Conservation (phyloP, 208 protist species). For the Herpetomonas tarakana region DNA sequence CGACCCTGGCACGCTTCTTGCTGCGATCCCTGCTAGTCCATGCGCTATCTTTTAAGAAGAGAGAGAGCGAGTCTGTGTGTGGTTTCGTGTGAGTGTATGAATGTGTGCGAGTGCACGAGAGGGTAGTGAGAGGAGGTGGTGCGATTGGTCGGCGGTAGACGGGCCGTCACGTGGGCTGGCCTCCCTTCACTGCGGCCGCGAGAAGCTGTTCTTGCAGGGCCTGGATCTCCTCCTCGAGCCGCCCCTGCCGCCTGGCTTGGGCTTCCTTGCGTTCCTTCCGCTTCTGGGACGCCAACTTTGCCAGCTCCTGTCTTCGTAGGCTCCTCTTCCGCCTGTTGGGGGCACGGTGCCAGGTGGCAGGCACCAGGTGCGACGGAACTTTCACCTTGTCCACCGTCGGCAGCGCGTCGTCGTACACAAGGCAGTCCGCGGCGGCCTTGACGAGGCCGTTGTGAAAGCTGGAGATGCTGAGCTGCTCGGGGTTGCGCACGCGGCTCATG, state of each 20-base stretch:
- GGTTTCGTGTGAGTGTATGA: constrained; percentile 1
- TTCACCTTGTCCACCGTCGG: constrained; percentile 37
- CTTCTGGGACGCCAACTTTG: too few relatives aligned
- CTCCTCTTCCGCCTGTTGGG: constrained; percentile 54
- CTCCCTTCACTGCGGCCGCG: too few relatives aligned
- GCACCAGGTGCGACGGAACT: constrained; percentile 54
- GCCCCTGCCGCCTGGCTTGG: too few relatives aligned
- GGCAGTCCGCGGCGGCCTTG: constrained; percentile 54
- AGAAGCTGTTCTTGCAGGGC: too few relatives aligned
- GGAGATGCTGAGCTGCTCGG: constrained; percentile 76
- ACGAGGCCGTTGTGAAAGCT: constrained; percentile 58
- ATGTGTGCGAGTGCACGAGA: constrained; percentile 7
- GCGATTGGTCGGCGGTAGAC: not conserved
- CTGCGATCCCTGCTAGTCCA: too few relatives aligned
- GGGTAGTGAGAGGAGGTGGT: not conserved
- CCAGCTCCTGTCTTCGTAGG: too few relatives aligned
- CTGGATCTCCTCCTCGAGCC: too few relatives aligned
- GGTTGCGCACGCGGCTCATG: constrained; percentile 84
- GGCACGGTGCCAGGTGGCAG: constrained; percentile 54
- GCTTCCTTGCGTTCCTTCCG: too few relatives aligned
- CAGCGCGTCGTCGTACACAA: constrained; percentile 79
- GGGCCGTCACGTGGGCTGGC: too few relatives aligned
- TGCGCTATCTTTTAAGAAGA: too few relatives aligned
- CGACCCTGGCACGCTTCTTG: too few relatives aligned
- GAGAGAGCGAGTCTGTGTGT: not conserved